Evolutionary conservation across 1,284 basidiomycete species (phyloP).

Genomic region (Microbotryum scabiosae): DNA sequence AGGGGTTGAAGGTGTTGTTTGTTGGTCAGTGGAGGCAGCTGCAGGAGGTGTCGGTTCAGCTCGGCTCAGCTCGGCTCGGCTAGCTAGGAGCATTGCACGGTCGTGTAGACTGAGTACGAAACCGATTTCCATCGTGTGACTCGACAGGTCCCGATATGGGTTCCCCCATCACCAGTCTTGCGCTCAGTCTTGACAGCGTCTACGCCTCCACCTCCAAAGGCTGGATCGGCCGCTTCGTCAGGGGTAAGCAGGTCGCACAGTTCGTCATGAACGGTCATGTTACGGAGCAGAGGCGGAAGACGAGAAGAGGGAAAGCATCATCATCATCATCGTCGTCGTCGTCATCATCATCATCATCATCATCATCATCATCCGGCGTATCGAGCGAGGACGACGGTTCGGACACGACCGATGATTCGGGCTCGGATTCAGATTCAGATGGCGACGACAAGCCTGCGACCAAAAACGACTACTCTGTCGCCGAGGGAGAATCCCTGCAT

Average conservation of each 20-base stretch:
- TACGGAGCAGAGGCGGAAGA: neutral
- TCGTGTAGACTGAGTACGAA: neutral
- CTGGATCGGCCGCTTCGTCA: constrained; percentile 59
- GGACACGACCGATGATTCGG: constrained; percentile 1
- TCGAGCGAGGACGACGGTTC: constrained; percentile 13
- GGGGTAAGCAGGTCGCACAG: constrained; percentile 67
- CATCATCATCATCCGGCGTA: constrained; percentile 4
- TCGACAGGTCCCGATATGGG: constrained; percentile 64
- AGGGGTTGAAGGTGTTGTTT: constrained; percentile 83
- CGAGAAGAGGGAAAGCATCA: neutral
- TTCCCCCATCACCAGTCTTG: constrained; percentile 63
- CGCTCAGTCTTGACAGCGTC: constrained; percentile 76
- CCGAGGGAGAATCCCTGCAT: constrained; percentile 43
- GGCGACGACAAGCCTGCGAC: constrained; percentile 2
- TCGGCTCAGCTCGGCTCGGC: neutral
- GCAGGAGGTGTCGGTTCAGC: neutral
- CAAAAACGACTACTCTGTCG: constrained; percentile 38
- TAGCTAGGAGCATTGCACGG: neutral
- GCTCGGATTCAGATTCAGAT: neutral
- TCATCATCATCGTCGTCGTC: neutral
- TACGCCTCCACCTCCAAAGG: constrained; percentile 64
- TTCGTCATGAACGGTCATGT: constrained; percentile 4
- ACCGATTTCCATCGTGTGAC: neutral
- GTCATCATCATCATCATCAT: neutral
- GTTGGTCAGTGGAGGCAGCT: constrained; percentile 57